A percentile compares a stretch with the other conserved stretches of the same genome.
Conservation (phyloP, 306 rosid genomes). For the Lathyrus oleraceus region DNA sequence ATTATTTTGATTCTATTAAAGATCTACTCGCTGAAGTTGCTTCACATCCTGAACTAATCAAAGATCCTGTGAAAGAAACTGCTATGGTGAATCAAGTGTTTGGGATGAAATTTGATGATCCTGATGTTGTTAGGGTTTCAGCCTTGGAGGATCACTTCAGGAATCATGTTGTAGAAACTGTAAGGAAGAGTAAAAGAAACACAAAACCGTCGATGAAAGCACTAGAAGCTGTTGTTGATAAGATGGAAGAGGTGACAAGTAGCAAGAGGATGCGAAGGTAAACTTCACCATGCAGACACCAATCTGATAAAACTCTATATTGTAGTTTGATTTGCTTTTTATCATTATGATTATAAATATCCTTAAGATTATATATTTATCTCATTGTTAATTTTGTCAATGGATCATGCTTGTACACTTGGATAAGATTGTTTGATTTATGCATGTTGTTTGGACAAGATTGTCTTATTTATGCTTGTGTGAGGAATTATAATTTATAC, state of each 20-base stretch:
- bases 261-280: background rate
- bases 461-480: too few relatives aligned
- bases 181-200: background rate
- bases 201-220: background rate
- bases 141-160: background rate
- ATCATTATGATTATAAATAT: background rate
- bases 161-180: background rate
- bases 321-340: background rate
- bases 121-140: background rate
- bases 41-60: constrained; percentile 47
- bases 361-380: background rate
- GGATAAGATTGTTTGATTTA: too few relatives aligned
- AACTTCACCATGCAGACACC: too few relatives aligned
- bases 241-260: background rate
- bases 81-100: background rate
- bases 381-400: background rate
- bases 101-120: background rate
- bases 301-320: background rate
- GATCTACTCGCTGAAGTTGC: constrained; percentile 61
- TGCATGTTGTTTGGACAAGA: too few relatives aligned
- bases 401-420: too few relatives aligned
- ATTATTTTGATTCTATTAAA: constrained; percentile 61
- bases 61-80: background rate
- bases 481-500: too few relatives aligned
- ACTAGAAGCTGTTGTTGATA: background rate